A percentile compares a stretch with the other conserved stretches of the same genome.
These are phyloP conservation scores for Ophiocordyceps camponoti-saundersi DNA, from an alignment of 2,329 filamentous ascomycete species.

Conservation along the genomic window DNA sequence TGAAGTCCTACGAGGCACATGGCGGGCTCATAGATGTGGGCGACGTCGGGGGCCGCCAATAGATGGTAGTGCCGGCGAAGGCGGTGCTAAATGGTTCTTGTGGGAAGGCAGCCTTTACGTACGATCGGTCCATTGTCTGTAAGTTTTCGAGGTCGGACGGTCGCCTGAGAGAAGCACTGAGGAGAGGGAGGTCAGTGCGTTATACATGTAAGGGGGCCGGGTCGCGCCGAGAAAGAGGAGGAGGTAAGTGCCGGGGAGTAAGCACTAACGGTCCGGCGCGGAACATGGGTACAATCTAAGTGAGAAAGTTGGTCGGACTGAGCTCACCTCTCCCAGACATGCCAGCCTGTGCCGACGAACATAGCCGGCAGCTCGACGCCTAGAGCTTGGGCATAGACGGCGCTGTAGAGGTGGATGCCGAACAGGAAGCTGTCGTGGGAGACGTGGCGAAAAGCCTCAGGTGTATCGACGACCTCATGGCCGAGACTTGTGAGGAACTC, in stretches of 20 bases:
- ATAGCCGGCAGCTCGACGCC: constrained; percentile 27
- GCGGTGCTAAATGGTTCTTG: constrained; percentile 2
- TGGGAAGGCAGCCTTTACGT: constrained; percentile 5
- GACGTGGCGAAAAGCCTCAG: constrained; percentile 33
- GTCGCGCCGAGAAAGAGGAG: neutral
- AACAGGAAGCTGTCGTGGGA: constrained; percentile 35
- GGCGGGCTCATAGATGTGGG: too few relatives aligned
- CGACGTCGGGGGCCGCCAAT: constrained; percentile 2
- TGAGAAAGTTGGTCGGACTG: neutral
- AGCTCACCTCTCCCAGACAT: constrained; percentile 32
- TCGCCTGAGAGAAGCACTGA: constrained; percentile 1
- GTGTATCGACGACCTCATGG: constrained; percentile 32
- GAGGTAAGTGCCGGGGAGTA: neutral
- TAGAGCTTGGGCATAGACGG: constrained; percentile 35
- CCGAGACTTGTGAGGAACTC: constrained; percentile 37
- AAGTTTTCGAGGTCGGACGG: constrained; percentile 2
- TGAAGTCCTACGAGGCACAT: too few relatives aligned
- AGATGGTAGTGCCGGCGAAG: constrained; percentile 8
- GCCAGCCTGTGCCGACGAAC: constrained; percentile 38
- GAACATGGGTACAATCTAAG: too few relatives aligned
- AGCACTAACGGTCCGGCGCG: constrained; percentile 6
- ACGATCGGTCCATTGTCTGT: constrained; percentile 4
- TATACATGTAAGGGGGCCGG: neutral
- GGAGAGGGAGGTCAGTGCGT: neutral
- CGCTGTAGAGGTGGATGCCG: constrained; percentile 42